Evolutionary conservation across 345 rosid species (phyloP), one percentile per base, ranked within the genome.

Genomic region (Pseudoturritis turrita): DNA sequence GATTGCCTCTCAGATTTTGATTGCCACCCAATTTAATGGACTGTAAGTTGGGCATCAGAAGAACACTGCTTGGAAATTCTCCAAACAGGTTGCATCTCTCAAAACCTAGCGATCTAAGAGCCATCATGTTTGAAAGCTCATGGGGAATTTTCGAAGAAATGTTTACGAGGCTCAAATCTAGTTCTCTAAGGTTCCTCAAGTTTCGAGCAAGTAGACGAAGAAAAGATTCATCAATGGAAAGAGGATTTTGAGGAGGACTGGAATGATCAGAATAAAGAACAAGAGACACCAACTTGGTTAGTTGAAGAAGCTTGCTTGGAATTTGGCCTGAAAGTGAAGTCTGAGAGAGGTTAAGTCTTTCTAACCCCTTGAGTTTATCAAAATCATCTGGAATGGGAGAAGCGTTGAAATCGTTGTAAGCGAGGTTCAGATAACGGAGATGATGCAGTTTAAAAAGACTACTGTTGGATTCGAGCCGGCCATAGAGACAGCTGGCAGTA

Each of bases 261-360:
- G n/a, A n/a, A n/a, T n/a, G n/a, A n/a, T n/a, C n/a, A 25, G 6
- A n/a, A 53, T 2, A 28, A 53, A 53, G 19, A 53, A 14, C 36
- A 7, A 56, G 62, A 19, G 44, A 35, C 5, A 57, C 62, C 62
- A 57, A 57, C 44, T 57, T 57, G 62, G 62, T 57, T 10, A 57
- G 62, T 2, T 57, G 28, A 5, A 57, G 28, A 57, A 57, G 15
- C 10, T 57, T 19, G 28, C 2, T 57, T 36, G 62, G 62, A 57
- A 18, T 11, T 35, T 36, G 62, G 28, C 44, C 62, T 57, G 45
- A 51, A 26, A 51, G 11, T 5, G 57, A 57, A 17, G 44, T 15
- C 2, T 3, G 0, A 6, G 62, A 53, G 37, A 53, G 33, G 1
- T 53, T n/a, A 3, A 53, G 59, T 28, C 13, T 53, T 28, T 53